A percentile compares a stretch with the other conserved stretches of the same genome.
Evolutionary conservation across 106 monocot species (phyloP).

Genomic region (Apostasia shenzhenica): DNA sequence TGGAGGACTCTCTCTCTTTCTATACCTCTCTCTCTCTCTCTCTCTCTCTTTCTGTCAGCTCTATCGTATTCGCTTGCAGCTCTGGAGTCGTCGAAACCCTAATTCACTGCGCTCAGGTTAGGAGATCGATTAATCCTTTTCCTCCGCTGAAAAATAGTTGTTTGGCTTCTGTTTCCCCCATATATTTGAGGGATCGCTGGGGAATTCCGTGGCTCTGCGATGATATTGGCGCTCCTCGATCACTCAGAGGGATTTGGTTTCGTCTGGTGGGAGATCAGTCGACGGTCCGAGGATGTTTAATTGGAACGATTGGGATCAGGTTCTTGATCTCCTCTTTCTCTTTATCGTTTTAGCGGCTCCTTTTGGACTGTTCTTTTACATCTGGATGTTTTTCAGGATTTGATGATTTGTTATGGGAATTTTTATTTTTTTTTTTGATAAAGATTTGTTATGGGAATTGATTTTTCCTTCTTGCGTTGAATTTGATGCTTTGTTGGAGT

Average conservation of each 20-base stretch:
- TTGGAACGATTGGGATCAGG: background rate
- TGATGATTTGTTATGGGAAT: too few relatives aligned
- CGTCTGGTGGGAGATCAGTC: background rate
- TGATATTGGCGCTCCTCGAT: background rate
- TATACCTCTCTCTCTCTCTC: background rate
- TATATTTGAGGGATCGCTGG: background rate
- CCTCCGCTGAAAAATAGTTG: background rate
- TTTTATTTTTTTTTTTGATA: too few relatives aligned
- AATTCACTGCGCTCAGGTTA: background rate
- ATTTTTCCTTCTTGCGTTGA: too few relatives aligned
- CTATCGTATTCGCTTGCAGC: background rate
- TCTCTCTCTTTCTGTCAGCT: background rate
- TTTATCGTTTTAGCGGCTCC: too few relatives aligned
- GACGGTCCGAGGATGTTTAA: background rate
- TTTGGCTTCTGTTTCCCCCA: background rate
- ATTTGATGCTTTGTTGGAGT: too few relatives aligned
- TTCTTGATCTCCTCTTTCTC: background rate
- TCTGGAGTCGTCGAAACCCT: background rate
- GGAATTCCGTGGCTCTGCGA: background rate
- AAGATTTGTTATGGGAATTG: too few relatives aligned
- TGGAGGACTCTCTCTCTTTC: background rate
- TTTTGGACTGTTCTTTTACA: too few relatives aligned
- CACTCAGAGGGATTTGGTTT: background rate
- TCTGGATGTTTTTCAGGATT: too few relatives aligned
- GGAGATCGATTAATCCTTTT: background rate